Percentiles rank a stretch among this genome's conserved stretches.
Evolutionary conservation across 139 green algal genomes (phyloP).

Genomic region (Axilococcus clingmanii): DNA sequence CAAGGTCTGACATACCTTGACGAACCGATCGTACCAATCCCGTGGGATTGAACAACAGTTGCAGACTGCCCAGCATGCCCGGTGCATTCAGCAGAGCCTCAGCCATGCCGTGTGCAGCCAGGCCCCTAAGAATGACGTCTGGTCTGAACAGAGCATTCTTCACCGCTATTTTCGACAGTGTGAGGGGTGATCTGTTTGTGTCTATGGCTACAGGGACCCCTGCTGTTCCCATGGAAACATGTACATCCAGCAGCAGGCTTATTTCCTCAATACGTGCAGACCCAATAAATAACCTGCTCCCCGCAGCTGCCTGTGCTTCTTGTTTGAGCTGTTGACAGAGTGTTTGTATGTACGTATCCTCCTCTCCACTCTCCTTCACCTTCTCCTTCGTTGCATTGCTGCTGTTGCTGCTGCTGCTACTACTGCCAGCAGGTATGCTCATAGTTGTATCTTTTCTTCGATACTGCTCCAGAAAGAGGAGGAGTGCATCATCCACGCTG

Average conservation of each 20-base stretch:
- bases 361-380: no score
- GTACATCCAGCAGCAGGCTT: background rate
- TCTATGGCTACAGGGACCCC: background rate
- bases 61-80: conserved; percentile 43
- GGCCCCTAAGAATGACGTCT: background rate
- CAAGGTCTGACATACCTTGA: conserved; percentile 31
- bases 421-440: no score
- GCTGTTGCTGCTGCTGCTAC: no score
- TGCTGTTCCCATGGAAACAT: background rate
- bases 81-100: conserved; percentile 51
- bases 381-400: no score
- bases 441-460: no score
- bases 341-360: no score
- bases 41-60: conserved; percentile 58
- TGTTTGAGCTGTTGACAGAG: no score
- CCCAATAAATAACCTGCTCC: no score
- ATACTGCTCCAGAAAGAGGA: no score
- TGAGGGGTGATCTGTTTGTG: background rate
- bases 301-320: no score
- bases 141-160: background rate
- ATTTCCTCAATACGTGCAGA: background rate
- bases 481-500: no score
- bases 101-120: conserved; percentile 28
- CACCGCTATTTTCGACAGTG: background rate
- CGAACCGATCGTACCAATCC: conserved; percentile 39